phyloP scores from a whole-genome alignment of 257 asterid species.

The Catharanthus roseus region DNA sequence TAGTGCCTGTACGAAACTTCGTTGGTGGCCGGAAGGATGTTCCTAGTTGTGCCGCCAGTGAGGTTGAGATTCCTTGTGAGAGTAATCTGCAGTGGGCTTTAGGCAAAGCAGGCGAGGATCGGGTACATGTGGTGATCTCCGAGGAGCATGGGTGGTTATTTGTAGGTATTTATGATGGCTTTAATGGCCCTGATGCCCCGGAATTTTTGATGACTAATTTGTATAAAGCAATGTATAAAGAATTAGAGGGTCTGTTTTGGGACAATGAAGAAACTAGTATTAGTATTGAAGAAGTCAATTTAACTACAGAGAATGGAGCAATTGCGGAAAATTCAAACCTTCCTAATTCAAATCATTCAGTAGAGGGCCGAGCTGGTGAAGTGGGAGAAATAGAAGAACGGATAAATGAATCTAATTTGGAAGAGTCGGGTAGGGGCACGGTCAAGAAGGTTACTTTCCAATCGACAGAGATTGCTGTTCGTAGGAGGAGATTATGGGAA shows the following conservation, averaged over 20 bases:
- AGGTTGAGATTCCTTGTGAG: slow-evolving; percentile 47
- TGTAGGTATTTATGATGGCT: slow-evolving; percentile 95
- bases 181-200: slow-evolving; percentile 97
- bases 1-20: slow-evolving; percentile 78
- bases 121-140: slow-evolving; percentile 93
- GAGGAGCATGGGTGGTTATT: slow-evolving; percentile 97
- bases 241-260: slow-evolving; percentile 96
- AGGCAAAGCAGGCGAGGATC: slow-evolving; percentile 97
- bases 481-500: slow-evolving; percentile 94
- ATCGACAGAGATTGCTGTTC: slow-evolving; percentile 60
- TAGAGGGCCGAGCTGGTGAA: background rate
- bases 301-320: slow-evolving; percentile 34
- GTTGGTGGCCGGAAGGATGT: slow-evolving; percentile 54
- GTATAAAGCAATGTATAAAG: slow-evolving; percentile 77
- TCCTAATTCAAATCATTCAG: slow-evolving; percentile 15
- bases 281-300: slow-evolving; percentile 28
- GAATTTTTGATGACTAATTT: slow-evolving; percentile 88
- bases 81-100: slow-evolving; percentile 88
- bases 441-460: slow-evolving; percentile 65
- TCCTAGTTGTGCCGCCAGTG: slow-evolving; percentile 26
- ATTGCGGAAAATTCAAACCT: slow-evolving; percentile 26
- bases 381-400: slow-evolving; percentile 20
- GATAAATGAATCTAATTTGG: slow-evolving; percentile 20
- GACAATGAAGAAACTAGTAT: slow-evolving; percentile 39
- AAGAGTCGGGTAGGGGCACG: slow-evolving; percentile 11